A percentile compares a stretch with the other conserved stretches of the same genome.
Conservation (phyloP, 1,284 basidiomycete genomes). For the Porphyrellus sp. region DNA sequence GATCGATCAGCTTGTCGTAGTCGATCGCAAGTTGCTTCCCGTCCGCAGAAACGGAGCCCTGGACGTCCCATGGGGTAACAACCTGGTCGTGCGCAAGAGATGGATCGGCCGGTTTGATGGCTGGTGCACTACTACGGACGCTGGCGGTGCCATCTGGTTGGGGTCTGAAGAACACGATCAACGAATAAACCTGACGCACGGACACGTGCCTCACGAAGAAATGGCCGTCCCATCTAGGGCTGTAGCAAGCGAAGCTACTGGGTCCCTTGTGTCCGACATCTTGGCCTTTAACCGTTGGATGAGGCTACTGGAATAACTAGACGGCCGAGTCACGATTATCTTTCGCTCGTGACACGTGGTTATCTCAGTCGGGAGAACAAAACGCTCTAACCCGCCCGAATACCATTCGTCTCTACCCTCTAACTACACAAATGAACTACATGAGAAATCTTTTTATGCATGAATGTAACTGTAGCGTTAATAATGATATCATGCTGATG, state of each 20-base stretch:
- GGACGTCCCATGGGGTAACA: slow-evolving; percentile 98
- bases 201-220: slow-evolving; percentile 19
- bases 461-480: slow-evolving; percentile 6
- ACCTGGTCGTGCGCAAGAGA: slow-evolving; percentile 63
- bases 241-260: slow-evolving; percentile 15
- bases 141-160: slow-evolving; percentile 2
- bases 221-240: slow-evolving; percentile 17
- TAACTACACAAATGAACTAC: slow-evolving; percentile 10
- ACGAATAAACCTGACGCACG: background rate
- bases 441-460: slow-evolving; percentile 13
- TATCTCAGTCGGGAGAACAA: too few species aligned
- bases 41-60: slow-evolving; percentile 86
- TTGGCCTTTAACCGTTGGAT: background rate
- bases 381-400: too few species aligned
- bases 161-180: slow-evolving; percentile 12
- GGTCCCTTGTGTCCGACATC: slow-evolving; percentile 17
- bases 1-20: slow-evolving; percentile 92
- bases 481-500: slow-evolving; percentile 31
- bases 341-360: background rate
- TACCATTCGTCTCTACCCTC: slow-evolving; percentile 12
- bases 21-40: slow-evolving; percentile 91
- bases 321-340: slow-evolving; percentile 6
- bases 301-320: background rate
- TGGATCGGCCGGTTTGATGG: slow-evolving; percentile 37
- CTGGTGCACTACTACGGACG: slow-evolving; percentile 4